Base-by-base conservation (phyloP, 495 filamentous ascomycete species). In the Schizothecium vesticola region DNA sequence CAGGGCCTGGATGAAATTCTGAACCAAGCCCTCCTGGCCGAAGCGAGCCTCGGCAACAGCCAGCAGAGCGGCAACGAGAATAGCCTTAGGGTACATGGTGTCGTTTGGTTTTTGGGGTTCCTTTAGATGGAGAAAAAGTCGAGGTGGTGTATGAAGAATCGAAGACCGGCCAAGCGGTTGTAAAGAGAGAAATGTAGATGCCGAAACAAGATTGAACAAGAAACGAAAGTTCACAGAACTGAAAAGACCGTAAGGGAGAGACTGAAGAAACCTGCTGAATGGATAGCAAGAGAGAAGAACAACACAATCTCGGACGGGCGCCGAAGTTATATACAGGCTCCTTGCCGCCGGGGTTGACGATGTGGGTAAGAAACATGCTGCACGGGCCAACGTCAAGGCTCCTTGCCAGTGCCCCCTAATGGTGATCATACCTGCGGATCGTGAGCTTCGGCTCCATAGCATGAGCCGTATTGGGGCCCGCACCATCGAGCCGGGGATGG, bases 31-130 rank as follows among this genome's bases (percentile, higher is more conserved):
- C 70, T 88, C 86, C 74, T 86, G 80, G 26, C 81, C 79, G 76
- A 88, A 88, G 58, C 85, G 82, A 64, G 86, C 83, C 69, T 87
- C 80, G 65, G 77, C 81, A 51, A 79, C 73, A 28, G 84, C 83
- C 66, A 83, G 43, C 16, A 86, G 61, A 60, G 79, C 74, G 22
- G 79, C 76, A 64, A 82, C 43, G 61, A 82, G 29, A 69, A 78
- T 63, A 60, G 76, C 61, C 60, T 84, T 82, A 74, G 80, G 74
- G 70, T 82, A 75, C 83, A 85, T 86, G 64, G 59, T 83, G 78
- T 65, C 33, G 43, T 19, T 66, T 66, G 55, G 24, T 69, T 65
- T 67, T 71, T 56, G 28, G 65, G 70, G 63, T 66, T 68, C 69
- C 64, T 58, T 61, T 63, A 69, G 62, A 69, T 65, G 66, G 74